Evolutionary conservation across 148 eudicot species (phyloP), one percentile per base, ranked within the genome.

Genomic region (Nepenthes gracilis): DNA sequence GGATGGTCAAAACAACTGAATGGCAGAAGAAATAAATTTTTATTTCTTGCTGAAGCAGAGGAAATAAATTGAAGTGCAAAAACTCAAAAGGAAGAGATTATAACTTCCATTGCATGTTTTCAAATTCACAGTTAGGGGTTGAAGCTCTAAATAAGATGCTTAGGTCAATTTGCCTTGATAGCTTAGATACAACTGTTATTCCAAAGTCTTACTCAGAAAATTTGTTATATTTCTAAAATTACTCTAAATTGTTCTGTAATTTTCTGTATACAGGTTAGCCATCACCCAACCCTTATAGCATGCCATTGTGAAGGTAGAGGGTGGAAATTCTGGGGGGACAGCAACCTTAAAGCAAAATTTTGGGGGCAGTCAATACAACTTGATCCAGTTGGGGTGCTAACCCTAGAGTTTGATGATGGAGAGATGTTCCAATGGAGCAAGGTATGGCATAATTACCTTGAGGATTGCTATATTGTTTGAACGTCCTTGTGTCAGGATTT

Each of bases 301-400:
- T 90, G 97, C 71, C 97, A 90, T 65, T 86, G 95, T 71, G 98
- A 86, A 70, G 98, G 96, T 60, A 82, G 67, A 68, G 98, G 96
- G 38, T 93, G 98, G 98, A 93, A 88, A 69, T 93, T 93, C 72
- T 86, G 88, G 90, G 90, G 83, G 45, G 96, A 93, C 59, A 85
- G 88, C 76, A 86, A 93, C 71, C 75, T 93, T 60, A 93, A 84
- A 77, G 74, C 88, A 58, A 93, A 85, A 67, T 93, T 93, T 67
- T 93, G 98, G 96, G 98, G 98, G 35, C 86, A 84, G 61, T 85
- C 96, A 49, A 93, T 93, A 73, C 98, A 93, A 78, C 87, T 93
- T 74, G 96, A 93, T 67, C 98, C 98, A 47, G 91, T 86, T 57
- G 98, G 98, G 71, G 68, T 71, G 47, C 77, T 93, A 47, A 82